Base-by-base conservation (phyloP, 2,329 filamentous ascomycete species). In the Biscogniauxia sp. region DNA sequence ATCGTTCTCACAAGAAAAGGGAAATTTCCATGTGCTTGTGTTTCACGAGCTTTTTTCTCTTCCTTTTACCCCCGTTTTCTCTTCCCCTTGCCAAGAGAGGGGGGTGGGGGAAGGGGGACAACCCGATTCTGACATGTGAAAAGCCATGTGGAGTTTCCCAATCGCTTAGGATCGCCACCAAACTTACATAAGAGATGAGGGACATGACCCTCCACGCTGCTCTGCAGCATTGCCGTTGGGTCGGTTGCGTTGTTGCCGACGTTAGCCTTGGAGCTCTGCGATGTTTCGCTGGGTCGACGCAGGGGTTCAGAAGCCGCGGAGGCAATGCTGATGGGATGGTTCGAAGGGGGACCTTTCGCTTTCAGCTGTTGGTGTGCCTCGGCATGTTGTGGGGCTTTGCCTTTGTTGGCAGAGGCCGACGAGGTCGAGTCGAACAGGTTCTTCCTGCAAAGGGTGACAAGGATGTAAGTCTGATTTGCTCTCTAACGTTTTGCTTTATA, bases 131-230 rank as follows among this genome's bases (percentile, higher is more conserved):
- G 63, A 59, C 70, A 71, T 70, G 68, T 71, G 70, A 72, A 69
- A 62, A 63, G 55, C 54, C 55, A 41, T 58, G 54, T 26, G 37
- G 62, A 58, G 63, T 67, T 63, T n/a, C 61, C 58, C n/a, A 45
- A 13, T 32, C 25, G 51, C 60, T 60, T 56, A 54, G 58, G 55
- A 63, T 57, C 53, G 56, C 57, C 55, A 25, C 26, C 52, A 37
- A 55, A 78, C 80, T 79, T 78, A 83, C 80, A 80, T 65, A 80
- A 74, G 69, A 80, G 74, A 70, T 80, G 78, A 66, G 80, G 77
- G 60, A 79, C 75, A 66, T 82, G 80, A 69, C 74, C 75, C 51
- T 82, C 78, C 53, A 74, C 62, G 56, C 68, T 68, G 53, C 64
- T 65, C 20, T 70, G 69, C 55, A 66, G 62, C 41, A 65, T 55